A percentile compares a stretch with the other conserved stretches of the same genome.
Evolutionary conservation across 2,329 filamentous ascomycete genomes (phyloP).

Genomic region (Fusarium aywerte): DNA sequence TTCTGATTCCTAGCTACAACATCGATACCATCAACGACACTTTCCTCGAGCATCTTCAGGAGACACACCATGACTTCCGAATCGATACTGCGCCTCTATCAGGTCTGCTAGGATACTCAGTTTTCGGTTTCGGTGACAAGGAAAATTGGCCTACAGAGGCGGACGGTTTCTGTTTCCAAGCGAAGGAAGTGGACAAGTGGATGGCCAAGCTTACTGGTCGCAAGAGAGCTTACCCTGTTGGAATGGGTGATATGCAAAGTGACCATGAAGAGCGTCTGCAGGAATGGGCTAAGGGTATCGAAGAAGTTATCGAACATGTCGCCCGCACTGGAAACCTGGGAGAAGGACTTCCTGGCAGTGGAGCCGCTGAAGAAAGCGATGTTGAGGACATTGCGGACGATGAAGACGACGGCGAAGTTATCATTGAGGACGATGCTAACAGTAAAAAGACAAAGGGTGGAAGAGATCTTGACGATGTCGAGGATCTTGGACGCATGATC

Average conservation of each 20-base stretch:
- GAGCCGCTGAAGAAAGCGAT: constrained; percentile 85
- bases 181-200: constrained; percentile 91
- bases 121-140: constrained; percentile 92
- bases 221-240: constrained; percentile 88
- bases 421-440: constrained; percentile 54
- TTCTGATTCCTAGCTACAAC: constrained; percentile 91
- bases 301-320: constrained; percentile 74
- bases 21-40: constrained; percentile 92
- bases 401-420: constrained; percentile 65
- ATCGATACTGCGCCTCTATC: constrained; percentile 90
- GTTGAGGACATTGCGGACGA: constrained; percentile 74
- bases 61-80: constrained; percentile 96
- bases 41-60: constrained; percentile 85
- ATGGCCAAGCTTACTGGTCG: constrained; percentile 92
- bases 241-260: constrained; percentile 86
- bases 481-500: constrained; percentile 80
- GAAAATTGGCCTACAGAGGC: constrained; percentile 93
- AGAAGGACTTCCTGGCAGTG: constrained; percentile 79
- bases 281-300: constrained; percentile 82
- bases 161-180: constrained; percentile 93
- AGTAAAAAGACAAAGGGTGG: constrained; percentile 54
- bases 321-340: constrained; percentile 68
- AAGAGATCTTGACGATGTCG: constrained; percentile 76
- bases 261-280: constrained; percentile 73
- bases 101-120: constrained; percentile 82